These are phyloP conservation scores for Peziza echinospora DNA, from an alignment of 495 filamentous ascomycete genomes.

Conservation along the genomic window DNA sequence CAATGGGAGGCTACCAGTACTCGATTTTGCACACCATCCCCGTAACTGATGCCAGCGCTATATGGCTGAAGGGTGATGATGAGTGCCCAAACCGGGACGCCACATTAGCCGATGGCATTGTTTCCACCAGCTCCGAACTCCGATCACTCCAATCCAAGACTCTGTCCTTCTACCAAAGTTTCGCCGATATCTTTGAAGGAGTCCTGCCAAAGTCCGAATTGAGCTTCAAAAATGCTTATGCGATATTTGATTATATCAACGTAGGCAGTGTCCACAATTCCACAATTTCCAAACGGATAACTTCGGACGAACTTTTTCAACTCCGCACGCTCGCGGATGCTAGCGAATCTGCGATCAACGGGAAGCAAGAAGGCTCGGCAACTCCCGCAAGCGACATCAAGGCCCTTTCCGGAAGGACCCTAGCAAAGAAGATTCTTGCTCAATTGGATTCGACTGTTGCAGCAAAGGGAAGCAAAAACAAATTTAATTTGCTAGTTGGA, in stretches of 20 bases:
- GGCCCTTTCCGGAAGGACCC: slow-evolving; percentile 31
- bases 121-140: too few relatives aligned
- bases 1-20: slow-evolving; percentile 56
- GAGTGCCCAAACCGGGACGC: slow-evolving; percentile 27
- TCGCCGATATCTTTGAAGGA: slow-evolving; percentile 23
- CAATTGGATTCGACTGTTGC: slow-evolving; percentile 35
- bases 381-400: slow-evolving; percentile 32
- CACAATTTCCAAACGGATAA: slow-evolving; percentile 35
- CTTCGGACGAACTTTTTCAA: slow-evolving; percentile 28
- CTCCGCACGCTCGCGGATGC: slow-evolving; percentile 43
- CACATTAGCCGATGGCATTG: slow-evolving; percentile 22
- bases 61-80: slow-evolving; percentile 37
- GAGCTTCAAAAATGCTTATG: slow-evolving; percentile 34
- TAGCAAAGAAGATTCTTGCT: slow-evolving; percentile 43
- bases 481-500: slow-evolving; percentile 47
- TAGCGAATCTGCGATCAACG: slow-evolving; percentile 42
- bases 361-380: slow-evolving; percentile 31
- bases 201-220: slow-evolving; percentile 6
- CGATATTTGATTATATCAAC: slow-evolving; percentile 53
- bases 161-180: slow-evolving; percentile 33
- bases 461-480: slow-evolving; percentile 27
- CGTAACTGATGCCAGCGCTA: slow-evolving; percentile 29
- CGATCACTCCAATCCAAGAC: too few relatives aligned
- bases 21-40: slow-evolving; percentile 34
- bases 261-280: slow-evolving; percentile 52